Conservation (phyloP, 1,284 basidiomycete species). For the Singerocomus inundabilis region DNA sequence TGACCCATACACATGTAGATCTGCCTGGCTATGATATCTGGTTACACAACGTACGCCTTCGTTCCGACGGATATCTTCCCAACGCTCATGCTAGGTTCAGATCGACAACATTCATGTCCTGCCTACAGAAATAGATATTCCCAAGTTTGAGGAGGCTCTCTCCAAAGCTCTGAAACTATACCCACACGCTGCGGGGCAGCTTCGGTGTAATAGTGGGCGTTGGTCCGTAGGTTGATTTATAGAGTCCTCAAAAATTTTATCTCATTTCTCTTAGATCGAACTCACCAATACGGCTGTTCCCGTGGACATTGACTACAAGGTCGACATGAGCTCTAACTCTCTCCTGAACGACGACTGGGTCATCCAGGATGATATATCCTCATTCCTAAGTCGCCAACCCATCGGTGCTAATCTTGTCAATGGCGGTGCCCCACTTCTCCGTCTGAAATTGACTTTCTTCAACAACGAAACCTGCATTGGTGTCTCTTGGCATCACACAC, state of each 20-base stretch:
- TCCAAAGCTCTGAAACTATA: conserved; percentile 22
- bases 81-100: not conserved
- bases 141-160: conserved; percentile 28
- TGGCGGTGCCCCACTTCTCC: conserved; percentile 24
- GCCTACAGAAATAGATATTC: conserved; percentile 21
- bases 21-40: conserved; percentile 26
- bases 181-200: conserved; percentile 30
- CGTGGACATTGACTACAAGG: conserved; percentile 14
- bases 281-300: conserved; percentile 22
- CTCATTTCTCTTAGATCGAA: conserved; percentile 23
- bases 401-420: conserved; percentile 13
- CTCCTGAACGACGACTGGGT: conserved; percentile 26
- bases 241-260: not conserved
- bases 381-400: conserved; percentile 16
- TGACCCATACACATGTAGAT: conserved; percentile 11
- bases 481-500: conserved; percentile 35
- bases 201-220: conserved; percentile 12
- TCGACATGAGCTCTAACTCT: conserved; percentile 3
- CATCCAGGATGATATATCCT: conserved; percentile 27
- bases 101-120: conserved; percentile 34
- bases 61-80: not conserved
- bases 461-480: conserved; percentile 29
- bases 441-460: conserved; percentile 30
- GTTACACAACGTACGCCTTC: conserved; percentile 17
- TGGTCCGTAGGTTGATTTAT: conserved; percentile 30